Evolutionary conservation across 1,139 yeast species (phyloP), one percentile per base, ranked within the genome.

Genomic region (Hyphopichia wangnamkhiaoensis): DNA sequence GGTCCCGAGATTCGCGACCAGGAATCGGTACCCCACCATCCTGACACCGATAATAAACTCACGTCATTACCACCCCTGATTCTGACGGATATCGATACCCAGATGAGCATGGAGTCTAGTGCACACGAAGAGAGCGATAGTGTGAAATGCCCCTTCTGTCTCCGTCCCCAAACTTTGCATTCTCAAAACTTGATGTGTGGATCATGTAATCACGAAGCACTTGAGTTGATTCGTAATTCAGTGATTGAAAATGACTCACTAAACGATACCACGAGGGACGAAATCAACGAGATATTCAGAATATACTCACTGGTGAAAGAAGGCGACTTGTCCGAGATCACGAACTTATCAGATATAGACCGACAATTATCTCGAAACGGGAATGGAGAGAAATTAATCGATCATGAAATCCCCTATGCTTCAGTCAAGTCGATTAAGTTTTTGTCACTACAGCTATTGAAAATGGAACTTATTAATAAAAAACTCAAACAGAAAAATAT

Each of bases 371-470:
- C 12, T 9, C 10, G 31, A 19, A 36, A 38, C 16, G 39, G 31
- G 7, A 37, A 37, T 23, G 9, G 4, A 10, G 13, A 25, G 14
- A 14, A 25, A 25, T 9, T 6, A 8, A n/a, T 5, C 8, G 16
- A 30, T 19, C 12, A 12, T 12, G 18, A 26, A 13, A 8, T 55
- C 3, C 70, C 70, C 2, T 51, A 55, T 10, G 52, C 61, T 1
- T 60, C 65, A 0, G 36, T 45, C 3, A 33, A 39, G 13, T 55
- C 78, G 0, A 59, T 74, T 1, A 68, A 69, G 15, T 53, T 62
- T 16, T 52, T 78, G 24, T 65, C 78, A 0, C 56, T 71, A 12
- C 78, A 74, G 54, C 53, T 77, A 32, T 52, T 71, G 34, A 72
- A 66, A 47, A 61, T 76, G 17, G 68, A 69, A 33, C 48, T 65